Evolutionary conservation across 352 stramenopile genomes (phyloP).

Genomic region (Globisporangium middletonii): DNA sequence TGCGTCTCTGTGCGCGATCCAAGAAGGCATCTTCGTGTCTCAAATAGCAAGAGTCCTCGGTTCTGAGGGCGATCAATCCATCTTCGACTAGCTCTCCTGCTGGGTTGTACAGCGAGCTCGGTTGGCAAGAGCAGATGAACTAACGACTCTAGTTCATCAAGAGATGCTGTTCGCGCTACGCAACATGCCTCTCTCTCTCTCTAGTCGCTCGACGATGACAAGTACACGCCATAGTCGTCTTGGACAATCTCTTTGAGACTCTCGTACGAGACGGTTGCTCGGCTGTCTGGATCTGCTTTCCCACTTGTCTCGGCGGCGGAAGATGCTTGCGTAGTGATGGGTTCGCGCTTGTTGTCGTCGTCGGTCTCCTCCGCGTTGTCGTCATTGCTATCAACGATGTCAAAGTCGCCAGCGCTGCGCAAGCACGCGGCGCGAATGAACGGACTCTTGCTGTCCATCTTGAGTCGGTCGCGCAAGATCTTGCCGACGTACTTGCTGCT

Average conservation of each 20-base stretch:
- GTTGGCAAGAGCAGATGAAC: too few relatives aligned
- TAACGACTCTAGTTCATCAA: too few relatives aligned
- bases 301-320: too few relatives aligned
- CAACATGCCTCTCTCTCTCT: background rate
- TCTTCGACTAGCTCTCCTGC: too few relatives aligned
- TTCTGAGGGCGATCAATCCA: too few relatives aligned
- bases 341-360: background rate
- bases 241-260: slow-evolving; percentile 50
- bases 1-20: background rate
- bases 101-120: too few relatives aligned
- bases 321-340: background rate
- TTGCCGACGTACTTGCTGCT: slow-evolving; percentile 60
- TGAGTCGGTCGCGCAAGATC: slow-evolving; percentile 47
- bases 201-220: background rate
- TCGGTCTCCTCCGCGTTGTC: background rate
- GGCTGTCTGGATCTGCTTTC: background rate
- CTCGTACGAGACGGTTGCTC: slow-evolving; percentile 19
- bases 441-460: slow-evolving; percentile 39
- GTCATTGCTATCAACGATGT: background rate
- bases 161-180: background rate
- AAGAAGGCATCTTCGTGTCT: background rate
- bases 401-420: slow-evolving; percentile 6
- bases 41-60: too few relatives aligned
- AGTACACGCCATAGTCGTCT: slow-evolving; percentile 47
- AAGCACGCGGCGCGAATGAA: slow-evolving; percentile 26